phyloP scores from a whole-genome alignment of 1,284 basidiomycete genomes.

The Calocybe gambosa region DNA sequence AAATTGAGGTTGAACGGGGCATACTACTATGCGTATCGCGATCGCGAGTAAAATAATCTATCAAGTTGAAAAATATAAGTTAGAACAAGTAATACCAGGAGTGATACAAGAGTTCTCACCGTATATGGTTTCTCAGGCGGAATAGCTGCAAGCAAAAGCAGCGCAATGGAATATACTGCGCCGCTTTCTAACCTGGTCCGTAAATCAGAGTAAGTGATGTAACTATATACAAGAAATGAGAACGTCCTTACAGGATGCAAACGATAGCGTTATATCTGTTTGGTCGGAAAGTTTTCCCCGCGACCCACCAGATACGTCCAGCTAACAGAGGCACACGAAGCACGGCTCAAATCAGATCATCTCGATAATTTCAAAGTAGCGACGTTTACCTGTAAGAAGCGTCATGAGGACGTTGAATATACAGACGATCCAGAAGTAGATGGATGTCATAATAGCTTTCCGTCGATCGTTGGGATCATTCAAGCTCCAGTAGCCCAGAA shows the following conservation, averaged over 20 bases:
- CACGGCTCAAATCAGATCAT: not conserved
- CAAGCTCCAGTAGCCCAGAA: slow-evolving; percentile 17
- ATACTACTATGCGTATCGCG: slow-evolving; percentile 11
- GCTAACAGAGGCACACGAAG: slow-evolving; percentile 14
- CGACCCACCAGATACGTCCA: slow-evolving; percentile 26
- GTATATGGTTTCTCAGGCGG: not conserved
- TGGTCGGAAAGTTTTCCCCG: no score
- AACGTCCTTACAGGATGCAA: slow-evolving; percentile 17
- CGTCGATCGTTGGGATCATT: slow-evolving; percentile 1
- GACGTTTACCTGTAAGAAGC: slow-evolving; percentile 16
- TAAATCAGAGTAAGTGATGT: not conserved
- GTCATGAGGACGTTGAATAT: slow-evolving; percentile 21
- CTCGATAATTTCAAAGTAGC: not conserved
- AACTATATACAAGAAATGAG: not conserved
- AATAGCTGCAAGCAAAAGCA: slow-evolving; percentile 5
- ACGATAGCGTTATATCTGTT: slow-evolving; percentile 21
- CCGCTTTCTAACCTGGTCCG: slow-evolving; percentile 12
- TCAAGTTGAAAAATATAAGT: not conserved
- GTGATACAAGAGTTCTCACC: not conserved
- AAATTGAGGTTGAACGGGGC: not conserved
- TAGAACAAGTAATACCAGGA: not conserved
- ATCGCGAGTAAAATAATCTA: slow-evolving; percentile 1
- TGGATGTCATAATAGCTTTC: slow-evolving; percentile 9
- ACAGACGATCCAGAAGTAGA: slow-evolving; percentile 23
- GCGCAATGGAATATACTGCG: slow-evolving; percentile 11